These are phyloP conservation scores for Oryza australiensis DNA, from an alignment of 176 grass and related monocot genomes.

Conservation along the genomic window DNA sequence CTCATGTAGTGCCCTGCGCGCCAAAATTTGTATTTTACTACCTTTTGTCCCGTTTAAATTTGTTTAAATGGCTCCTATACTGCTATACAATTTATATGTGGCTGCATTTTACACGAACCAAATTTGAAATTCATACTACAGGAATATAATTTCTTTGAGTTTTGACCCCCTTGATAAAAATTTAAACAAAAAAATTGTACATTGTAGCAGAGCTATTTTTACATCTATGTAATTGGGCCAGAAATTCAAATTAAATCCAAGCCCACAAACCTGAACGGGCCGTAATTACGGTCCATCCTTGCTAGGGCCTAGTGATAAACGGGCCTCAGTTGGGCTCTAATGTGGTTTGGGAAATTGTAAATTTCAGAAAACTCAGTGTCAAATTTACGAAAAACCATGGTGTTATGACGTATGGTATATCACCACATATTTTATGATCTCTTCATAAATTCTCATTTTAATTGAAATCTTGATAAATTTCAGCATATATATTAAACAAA, in stretches of 20 bases:
- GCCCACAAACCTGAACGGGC: neutral
- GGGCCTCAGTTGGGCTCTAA: neutral
- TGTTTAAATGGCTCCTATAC: neutral
- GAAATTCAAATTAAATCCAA: neutral
- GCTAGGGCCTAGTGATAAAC: neutral
- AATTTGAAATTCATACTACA: neutral
- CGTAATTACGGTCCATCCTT: neutral
- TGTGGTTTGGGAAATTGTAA: too few species aligned
- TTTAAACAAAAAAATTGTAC: neutral
- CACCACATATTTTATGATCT: too few species aligned
- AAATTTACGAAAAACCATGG: too few species aligned
- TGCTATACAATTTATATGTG: neutral
- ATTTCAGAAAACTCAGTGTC: too few species aligned
- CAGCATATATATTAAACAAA: too few species aligned
- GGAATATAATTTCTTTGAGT: neutral
- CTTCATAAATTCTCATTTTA: too few species aligned
- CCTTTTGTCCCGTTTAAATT: neutral
- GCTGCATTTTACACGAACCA: neutral
- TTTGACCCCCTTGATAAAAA: neutral
- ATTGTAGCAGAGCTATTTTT: too few species aligned
- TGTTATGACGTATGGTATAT: too few species aligned
- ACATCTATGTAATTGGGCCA: neutral
- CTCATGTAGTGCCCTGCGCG: slow-evolving; percentile 94
- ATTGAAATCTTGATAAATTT: too few species aligned
- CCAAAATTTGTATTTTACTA: neutral